These are phyloP conservation scores for Ogataea salicorniae DNA, from an alignment of 805 yeast genomes.

Conservation along the genomic window DNA sequence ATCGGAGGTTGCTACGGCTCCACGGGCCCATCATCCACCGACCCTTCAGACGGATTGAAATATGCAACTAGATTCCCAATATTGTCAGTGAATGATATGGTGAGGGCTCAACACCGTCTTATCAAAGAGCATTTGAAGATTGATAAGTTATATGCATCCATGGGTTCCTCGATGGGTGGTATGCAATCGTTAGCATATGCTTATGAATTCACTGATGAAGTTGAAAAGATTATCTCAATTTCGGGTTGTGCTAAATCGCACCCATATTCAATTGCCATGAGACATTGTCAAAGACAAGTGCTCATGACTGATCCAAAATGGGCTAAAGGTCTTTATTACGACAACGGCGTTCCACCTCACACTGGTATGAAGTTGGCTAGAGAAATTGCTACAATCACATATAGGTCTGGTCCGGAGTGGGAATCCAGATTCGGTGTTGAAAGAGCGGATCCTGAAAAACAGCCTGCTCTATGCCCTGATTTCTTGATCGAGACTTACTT, in stretches of 20 bases:
- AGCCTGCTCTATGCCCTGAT: constrained; percentile 91
- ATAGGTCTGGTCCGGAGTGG: constrained; percentile 97
- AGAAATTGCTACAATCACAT: constrained; percentile 90
- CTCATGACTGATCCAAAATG: constrained; percentile 93
- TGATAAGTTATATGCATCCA: constrained; percentile 62
- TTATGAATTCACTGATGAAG: constrained; percentile 73
- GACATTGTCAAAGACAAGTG: constrained; percentile 90
- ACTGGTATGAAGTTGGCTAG: constrained; percentile 92
- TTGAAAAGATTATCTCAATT: constrained; percentile 68
- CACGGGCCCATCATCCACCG: constrained; percentile 82
- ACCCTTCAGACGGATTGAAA: constrained; percentile 59
- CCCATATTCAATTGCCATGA: constrained; percentile 89
- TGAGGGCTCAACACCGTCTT: constrained; percentile 75
- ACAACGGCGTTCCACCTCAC: constrained; percentile 72
- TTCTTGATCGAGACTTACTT: constrained; percentile 87
- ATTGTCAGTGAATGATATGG: constrained; percentile 83
- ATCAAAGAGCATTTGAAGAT: constrained; percentile 60
- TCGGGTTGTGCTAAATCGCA: constrained; percentile 93
- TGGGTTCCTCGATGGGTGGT: constrained; percentile 98
- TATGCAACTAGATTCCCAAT: constrained; percentile 90
- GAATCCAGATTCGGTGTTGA: constrained; percentile 87
- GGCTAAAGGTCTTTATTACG: constrained; percentile 83
- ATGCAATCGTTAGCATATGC: constrained; percentile 92
- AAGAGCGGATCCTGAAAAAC: constrained; percentile 69
- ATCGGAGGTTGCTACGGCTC: constrained; percentile 94